Evolutionary conservation across 306 rosid species (phyloP), one percentile per base, ranked within the genome.

Genomic region (Castanea crenata): DNA sequence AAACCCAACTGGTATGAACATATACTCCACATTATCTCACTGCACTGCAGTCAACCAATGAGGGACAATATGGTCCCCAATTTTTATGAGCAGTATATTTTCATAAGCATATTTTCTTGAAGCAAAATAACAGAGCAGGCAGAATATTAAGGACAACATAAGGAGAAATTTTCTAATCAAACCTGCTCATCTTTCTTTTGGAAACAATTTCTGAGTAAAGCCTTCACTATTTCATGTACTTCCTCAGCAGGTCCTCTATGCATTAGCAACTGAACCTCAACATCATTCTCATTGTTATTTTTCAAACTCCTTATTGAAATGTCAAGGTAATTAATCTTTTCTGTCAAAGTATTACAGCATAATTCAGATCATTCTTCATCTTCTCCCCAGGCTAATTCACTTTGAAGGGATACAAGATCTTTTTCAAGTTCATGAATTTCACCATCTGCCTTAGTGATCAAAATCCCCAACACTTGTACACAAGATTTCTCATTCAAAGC

Each of bases 351-450:
- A 84, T 58, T 77, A 69, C 89, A 73, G 46, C 85, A 90, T 72
- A 82, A 75, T 58, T 88, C 90, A 61, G 81, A 74, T 88, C 88
- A 88, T 21, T 87, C 83, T 63, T 87, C 87, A 75, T 84, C 31
- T 55, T 85, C 86, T 21, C 69, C 62, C 70, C 72, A 85, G 38
- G 84, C 84, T 76, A 90, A 85, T 69, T 88, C 89, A 78, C 81
- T 80, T 86, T 86, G 89, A 83, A 91, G 93, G 51, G 83, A 82
- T 71, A 80, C 62, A 44, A 93, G 84, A 73, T 88, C 83, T 59
- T 76, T 80, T 76, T 85, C 91, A 70, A 93, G 93, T 55, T 86
- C 93, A 82, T 87, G 87, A 41, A 90, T 85, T 76, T 91, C 97
- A 51, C 44, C 74, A 74, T 89, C 91, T 2, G 88, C 93, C 72